Evolutionary conservation across 1,284 basidiomycete species (phyloP).

Genomic region (Ganoderma sp.): DNA sequence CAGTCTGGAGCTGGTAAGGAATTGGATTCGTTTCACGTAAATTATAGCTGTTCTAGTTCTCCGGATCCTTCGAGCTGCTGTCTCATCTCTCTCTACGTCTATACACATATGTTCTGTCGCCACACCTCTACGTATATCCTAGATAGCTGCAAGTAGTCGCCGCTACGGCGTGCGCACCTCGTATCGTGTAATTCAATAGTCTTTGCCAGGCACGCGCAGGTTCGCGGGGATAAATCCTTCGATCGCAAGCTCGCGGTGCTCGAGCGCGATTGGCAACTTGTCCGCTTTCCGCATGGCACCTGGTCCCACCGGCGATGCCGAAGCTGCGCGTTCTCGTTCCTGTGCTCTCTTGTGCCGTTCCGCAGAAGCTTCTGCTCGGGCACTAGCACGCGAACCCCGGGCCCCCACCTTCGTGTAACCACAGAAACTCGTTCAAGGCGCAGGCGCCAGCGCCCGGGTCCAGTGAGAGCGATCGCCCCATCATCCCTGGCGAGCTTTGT

Average conservation of each 20-base stretch:
- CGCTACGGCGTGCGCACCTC: slow-evolving; percentile 19
- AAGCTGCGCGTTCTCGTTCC: slow-evolving; percentile 20
- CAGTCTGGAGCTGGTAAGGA: slow-evolving; percentile 5
- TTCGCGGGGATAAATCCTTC: neutral
- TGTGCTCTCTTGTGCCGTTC: slow-evolving; percentile 15
- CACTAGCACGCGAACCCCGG: neutral
- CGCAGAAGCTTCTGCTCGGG: slow-evolving; percentile 27
- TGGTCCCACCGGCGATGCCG: slow-evolving; percentile 21
- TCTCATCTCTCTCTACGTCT: slow-evolving; percentile 14
- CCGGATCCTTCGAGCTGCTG: neutral
- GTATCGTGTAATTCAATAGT: slow-evolving; percentile 25
- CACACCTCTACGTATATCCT: slow-evolving; percentile 17
- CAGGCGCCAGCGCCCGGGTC: slow-evolving; percentile 1
- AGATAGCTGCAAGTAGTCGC: slow-evolving; percentile 24
- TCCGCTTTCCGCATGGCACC: slow-evolving; percentile 4
- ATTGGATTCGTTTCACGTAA: slow-evolving; percentile 7
- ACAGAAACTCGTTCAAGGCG: slow-evolving; percentile 28
- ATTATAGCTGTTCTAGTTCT: slow-evolving; percentile 27
- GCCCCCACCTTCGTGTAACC: slow-evolving; percentile 28
- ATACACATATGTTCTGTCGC: slow-evolving; percentile 4
- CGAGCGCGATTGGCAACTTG: slow-evolving; percentile 17
- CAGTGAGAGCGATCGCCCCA: slow-evolving; percentile 21
- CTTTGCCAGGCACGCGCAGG: slow-evolving; percentile 13
- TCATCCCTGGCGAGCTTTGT: slow-evolving; percentile 5
- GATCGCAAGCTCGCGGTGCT: neutral